These are phyloP conservation scores for Globisporangium okanoganense DNA, from an alignment of 352 stramenopile genomes.

Conservation along the genomic window DNA sequence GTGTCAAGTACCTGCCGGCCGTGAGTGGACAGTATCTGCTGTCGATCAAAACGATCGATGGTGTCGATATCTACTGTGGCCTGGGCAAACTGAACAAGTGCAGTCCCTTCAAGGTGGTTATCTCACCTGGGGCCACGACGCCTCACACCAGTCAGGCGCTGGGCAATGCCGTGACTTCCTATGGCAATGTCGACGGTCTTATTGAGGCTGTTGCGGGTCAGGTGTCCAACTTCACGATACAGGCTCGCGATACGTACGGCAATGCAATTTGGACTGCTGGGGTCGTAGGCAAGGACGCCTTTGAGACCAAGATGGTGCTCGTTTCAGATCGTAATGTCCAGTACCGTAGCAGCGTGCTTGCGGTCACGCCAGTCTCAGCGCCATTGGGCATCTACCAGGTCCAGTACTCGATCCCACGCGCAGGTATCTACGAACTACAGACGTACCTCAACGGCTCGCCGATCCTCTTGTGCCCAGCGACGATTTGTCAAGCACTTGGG, in stretches of 20 bases:
- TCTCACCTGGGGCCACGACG: conserved; percentile 86
- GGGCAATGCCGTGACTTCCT: conserved; percentile 45
- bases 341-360: conserved; percentile 79
- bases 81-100: conserved; percentile 89
- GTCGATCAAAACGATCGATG: conserved; percentile 88
- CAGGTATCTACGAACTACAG: conserved; percentile 84
- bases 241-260: conserved; percentile 92
- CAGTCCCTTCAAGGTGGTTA: conserved; percentile 90
- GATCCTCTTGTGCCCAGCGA: conserved; percentile 89
- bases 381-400: conserved; percentile 86
- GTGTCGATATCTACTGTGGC: conserved; percentile 95
- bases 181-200: conserved; percentile 80
- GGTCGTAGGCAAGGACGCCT: conserved; percentile 44
- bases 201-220: conserved; percentile 91
- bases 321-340: conserved; percentile 46
- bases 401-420: conserved; percentile 91
- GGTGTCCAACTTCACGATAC: conserved; percentile 93
- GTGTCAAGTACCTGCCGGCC: conserved; percentile 83
- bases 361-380: conserved; percentile 19
- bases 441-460: conserved; percentile 77
- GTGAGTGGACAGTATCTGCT: conserved; percentile 88
- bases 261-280: conserved; percentile 62
- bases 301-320: conserved; percentile 87
- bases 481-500: conserved; percentile 40
- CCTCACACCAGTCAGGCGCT: conserved; percentile 89